Base-by-base conservation (phyloP, 345 rosid genomes). In the Theobroma cacao region DNA sequence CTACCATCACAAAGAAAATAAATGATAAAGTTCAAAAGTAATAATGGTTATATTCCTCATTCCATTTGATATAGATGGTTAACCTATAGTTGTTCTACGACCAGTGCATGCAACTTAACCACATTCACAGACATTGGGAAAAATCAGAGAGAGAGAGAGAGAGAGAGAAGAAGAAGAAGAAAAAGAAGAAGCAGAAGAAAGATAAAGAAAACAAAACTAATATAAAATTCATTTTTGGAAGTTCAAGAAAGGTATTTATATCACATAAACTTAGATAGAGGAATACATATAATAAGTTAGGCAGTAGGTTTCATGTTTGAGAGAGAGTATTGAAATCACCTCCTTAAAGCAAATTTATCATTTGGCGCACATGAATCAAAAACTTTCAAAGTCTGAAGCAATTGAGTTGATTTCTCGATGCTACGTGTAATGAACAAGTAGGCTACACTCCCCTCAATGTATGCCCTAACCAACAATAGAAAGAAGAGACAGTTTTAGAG, bases 381-480 rank as follows among this genome's bases (percentile, higher is more conserved):
- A 69, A 89, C 75, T 82, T 91, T 86, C 72, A 89, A 81, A 15
- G 78, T 86, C 77, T 73, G 71, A 72, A 96, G 92, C 79, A 94
- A 84, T 72, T 82, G 83, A 79, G 90, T 84, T 69, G 97, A 87
- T 85, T 86, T 90, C 77, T 89, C 87, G 64, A 89, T 84, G 87
- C 91, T 88, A 87, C 85, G 82, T 18, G 97, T 90, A 73, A 90
- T 81, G 81, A 93, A 91, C 66, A 90, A 77, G 82, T 93, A 94
- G 30, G 87, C 82, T 36, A 87, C 86, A 75, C 86, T 88, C 71
- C 82, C 84, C 78, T 84, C 87, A 33, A 90, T 84, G 67, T 76
- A 55, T 33, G 94, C 81, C 87, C 99, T 96, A 79, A 75, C 66
- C 55, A 79, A 70, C 2, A 24, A 77, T 4, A 41, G 30, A 34